Conservation (phyloP, 1,139 yeast genomes). For the Saccharomyces hybrid region DNA sequence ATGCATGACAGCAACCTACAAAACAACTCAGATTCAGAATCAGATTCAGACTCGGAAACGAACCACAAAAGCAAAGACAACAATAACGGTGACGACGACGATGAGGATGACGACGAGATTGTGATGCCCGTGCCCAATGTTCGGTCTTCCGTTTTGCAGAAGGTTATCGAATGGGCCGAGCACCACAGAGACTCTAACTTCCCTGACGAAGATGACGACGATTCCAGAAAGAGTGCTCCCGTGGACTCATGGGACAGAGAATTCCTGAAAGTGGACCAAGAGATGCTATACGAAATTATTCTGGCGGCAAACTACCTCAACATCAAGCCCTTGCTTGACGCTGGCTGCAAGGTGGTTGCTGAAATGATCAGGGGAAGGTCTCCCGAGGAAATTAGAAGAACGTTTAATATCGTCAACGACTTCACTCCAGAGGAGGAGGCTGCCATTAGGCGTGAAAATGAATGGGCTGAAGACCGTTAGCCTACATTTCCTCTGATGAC, state of each 20-base stretch:
- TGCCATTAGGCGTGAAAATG: slow-evolving; percentile 93
- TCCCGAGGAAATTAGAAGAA: slow-evolving; percentile 93
- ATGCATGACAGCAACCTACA: slow-evolving; percentile 54
- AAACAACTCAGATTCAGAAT: slow-evolving; percentile 32
- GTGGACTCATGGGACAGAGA: slow-evolving; percentile 96
- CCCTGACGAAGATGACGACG: slow-evolving; percentile 74
- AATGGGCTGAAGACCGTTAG: slow-evolving; percentile 97
- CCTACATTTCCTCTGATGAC: neutral
- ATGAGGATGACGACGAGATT: slow-evolving; percentile 50
- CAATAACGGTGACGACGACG: slow-evolving; percentile 42
- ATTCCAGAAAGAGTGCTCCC: slow-evolving; percentile 74
- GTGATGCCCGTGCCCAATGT: slow-evolving; percentile 94
- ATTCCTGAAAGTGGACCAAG: slow-evolving; percentile 94
- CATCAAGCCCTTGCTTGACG: slow-evolving; percentile 84
- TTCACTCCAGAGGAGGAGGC: slow-evolving; percentile 98
- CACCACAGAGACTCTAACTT: slow-evolving; percentile 83
- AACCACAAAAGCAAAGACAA: slow-evolving; percentile 5
- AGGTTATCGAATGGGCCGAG: slow-evolving; percentile 95
- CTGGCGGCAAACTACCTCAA: slow-evolving; percentile 93
- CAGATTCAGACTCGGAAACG: slow-evolving; percentile 14
- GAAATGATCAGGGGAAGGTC: slow-evolving; percentile 96
- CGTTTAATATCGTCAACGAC: slow-evolving; percentile 92
- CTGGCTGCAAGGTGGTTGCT: slow-evolving; percentile 96
- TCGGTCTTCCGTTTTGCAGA: slow-evolving; percentile 75
- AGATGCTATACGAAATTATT: slow-evolving; percentile 94